Evolutionary conservation across 805 yeast species (phyloP).

Genomic region (Suhomyces sp.): DNA sequence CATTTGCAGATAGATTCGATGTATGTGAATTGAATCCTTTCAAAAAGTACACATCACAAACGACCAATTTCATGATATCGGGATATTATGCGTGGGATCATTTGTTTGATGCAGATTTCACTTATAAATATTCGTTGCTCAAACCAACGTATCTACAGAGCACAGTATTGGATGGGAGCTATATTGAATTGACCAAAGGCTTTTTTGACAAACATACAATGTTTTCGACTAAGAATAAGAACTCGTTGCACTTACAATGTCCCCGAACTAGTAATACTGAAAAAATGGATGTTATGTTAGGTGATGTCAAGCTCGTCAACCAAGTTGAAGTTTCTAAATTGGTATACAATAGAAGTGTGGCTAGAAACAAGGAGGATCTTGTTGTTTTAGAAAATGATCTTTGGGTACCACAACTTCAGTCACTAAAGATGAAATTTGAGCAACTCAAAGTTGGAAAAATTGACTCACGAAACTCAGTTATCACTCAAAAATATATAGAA

Average conservation of each 20-base stretch:
- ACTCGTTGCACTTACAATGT: constrained; percentile 36
- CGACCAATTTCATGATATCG: constrained; percentile 31
- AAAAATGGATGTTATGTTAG: constrained; percentile 28
- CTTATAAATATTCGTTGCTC: constrained; percentile 38
- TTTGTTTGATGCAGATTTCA: constrained; percentile 47
- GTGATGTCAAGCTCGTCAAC: constrained; percentile 25
- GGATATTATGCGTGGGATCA: constrained; percentile 35
- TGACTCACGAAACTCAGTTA: constrained; percentile 37
- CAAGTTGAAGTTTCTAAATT: constrained; percentile 24
- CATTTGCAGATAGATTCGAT: constrained; percentile 18
- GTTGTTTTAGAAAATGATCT: constrained; percentile 24
- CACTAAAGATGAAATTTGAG: constrained; percentile 50
- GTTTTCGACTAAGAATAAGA: constrained; percentile 15
- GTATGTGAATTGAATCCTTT: constrained; percentile 35
- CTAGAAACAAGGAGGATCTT: constrained; percentile 10
- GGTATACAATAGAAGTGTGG: constrained; percentile 7
- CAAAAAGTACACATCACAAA: neutral
- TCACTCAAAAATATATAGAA: constrained; percentile 27
- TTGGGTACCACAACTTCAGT: constrained; percentile 41
- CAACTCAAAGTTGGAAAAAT: constrained; percentile 36
- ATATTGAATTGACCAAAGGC: constrained; percentile 27
- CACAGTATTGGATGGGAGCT: constrained; percentile 21
- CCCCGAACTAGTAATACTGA: constrained; percentile 26
- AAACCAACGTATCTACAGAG: constrained; percentile 38
- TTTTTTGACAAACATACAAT: constrained; percentile 31